Evolutionary conservation across 331 rosid genomes (phyloP), one percentile per base, ranked within the genome.

Genomic region (Malus hybrid): DNA sequence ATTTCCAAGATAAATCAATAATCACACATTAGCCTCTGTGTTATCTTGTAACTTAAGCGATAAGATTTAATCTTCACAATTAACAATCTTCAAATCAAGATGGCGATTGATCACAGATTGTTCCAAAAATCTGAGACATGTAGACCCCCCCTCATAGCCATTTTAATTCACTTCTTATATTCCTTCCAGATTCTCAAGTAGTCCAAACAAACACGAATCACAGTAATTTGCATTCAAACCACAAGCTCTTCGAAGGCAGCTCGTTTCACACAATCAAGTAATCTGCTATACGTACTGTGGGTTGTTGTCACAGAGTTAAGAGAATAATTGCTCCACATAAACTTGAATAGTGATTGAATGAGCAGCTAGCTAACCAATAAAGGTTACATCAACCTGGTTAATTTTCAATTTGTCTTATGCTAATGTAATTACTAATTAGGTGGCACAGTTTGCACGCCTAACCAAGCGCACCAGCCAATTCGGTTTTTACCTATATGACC

Each of bases 51-150:
- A 75, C 48, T 42, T 42, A 42, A 42, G 48, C 61, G 83, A 87
- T 80, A 85, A 83, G 88, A 86, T 87, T 81, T 73, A 74, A 71
- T 76, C 77, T 80, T 82, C 73, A 76, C 70, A 10, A 78, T 65
- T 64, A 78, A 75, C 66, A 29, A 68, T 78, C 79, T 62, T 65
- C 62, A 65, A 70, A 74, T 79, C 83, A 84, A 80, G 82, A 75
- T 78, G 59, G 73, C 75, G 85, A 80, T 81, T 68, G 88, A 91
- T 42, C 48, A 42, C 80, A 77, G 78, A 77, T 44, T 83, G 91
- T 83, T 81, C 87, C 71, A 62, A 80, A 52, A 83, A 79, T 77
- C 71, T 65, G 73, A 87, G 76, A 85, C 91, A 88, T 69, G 80
- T 66, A 80, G 91, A 84, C 82, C 91, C 87, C 82, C 91, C 87